These are phyloP conservation scores for Pestalotiopsis sp. DNA, from an alignment of 2,329 filamentous ascomycete genomes.

Conservation along the genomic window DNA sequence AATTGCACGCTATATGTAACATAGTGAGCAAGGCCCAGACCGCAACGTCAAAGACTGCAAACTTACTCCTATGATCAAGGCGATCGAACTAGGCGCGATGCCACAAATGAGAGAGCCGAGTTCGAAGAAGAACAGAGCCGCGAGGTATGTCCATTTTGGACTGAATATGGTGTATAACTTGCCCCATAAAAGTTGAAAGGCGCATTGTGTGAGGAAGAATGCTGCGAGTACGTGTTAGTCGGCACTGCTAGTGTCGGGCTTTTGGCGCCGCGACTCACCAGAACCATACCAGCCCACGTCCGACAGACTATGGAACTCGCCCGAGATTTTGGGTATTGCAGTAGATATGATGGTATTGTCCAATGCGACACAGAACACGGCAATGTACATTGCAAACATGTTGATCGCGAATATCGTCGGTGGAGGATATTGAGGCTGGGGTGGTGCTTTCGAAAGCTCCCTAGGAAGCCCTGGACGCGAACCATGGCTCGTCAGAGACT, in stretches of 20 bases:
- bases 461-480: neutral
- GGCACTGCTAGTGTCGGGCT: neutral
- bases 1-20: neutral
- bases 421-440: neutral
- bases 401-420: neutral
- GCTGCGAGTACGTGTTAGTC: neutral
- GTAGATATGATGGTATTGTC: conserved; percentile 31
- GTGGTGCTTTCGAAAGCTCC: neutral
- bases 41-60: neutral
- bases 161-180: neutral
- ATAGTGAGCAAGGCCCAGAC: neutral
- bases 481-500: neutral
- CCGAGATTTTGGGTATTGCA: conserved; percentile 35
- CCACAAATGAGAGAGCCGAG: neutral
- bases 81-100: neutral
- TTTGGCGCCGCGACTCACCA: neutral
- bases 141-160: neutral
- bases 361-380: conserved; percentile 10
- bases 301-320: conserved; percentile 34
- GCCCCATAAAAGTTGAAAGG: neutral
- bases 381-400: conserved; percentile 1
- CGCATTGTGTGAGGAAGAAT: neutral
- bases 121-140: neutral
- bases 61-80: neutral
- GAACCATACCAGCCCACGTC: conserved; percentile 38